Conservation (phyloP, 2,329 filamentous ascomycete genomes). For the Epichloe aotearoae region DNA sequence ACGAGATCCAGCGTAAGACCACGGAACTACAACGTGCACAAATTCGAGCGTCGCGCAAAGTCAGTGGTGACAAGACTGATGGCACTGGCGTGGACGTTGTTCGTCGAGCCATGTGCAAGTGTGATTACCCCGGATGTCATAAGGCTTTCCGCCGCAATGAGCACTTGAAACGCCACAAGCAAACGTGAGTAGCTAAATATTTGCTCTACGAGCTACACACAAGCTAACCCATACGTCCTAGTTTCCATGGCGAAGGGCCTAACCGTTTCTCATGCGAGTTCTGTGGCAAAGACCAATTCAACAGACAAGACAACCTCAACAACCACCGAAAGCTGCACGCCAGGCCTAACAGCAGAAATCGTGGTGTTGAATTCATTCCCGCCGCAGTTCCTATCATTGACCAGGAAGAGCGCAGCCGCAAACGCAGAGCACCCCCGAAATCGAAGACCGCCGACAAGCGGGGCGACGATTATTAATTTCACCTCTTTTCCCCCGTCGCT, state of each 20-base stretch:
- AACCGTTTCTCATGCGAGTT: slow-evolving; percentile 28
- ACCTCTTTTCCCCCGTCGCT: background rate
- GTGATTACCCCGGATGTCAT: slow-evolving; percentile 32
- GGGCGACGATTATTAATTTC: slow-evolving; percentile 15
- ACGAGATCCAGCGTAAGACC: slow-evolving; percentile 30
- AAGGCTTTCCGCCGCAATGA: slow-evolving; percentile 39
- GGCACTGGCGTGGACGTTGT: slow-evolving; percentile 21
- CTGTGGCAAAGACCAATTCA: slow-evolving; percentile 29
- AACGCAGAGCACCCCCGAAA: slow-evolving; percentile 26
- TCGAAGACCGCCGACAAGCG: slow-evolving; percentile 21
- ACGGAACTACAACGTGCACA: slow-evolving; percentile 30
- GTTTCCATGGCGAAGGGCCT: slow-evolving; percentile 25
- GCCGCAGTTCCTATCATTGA: slow-evolving; percentile 27
- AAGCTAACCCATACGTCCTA: slow-evolving; percentile 4
- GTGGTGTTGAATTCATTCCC: slow-evolving; percentile 27
- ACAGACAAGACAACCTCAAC: slow-evolving; percentile 28
- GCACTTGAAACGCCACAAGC: slow-evolving; percentile 41
- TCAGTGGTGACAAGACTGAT: slow-evolving; percentile 15
- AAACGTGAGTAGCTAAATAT: slow-evolving; percentile 27
- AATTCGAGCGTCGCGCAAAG: slow-evolving; percentile 19
- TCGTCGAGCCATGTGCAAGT: slow-evolving; percentile 29
- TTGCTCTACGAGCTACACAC: background rate
- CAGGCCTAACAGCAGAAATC: slow-evolving; percentile 25
- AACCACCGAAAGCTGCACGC: slow-evolving; percentile 29
- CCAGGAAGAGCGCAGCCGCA: slow-evolving; percentile 26